These are phyloP conservation scores for Tulasnella sp. DNA, from an alignment of 768 basidiomycete genomes.

Conservation along the genomic window DNA sequence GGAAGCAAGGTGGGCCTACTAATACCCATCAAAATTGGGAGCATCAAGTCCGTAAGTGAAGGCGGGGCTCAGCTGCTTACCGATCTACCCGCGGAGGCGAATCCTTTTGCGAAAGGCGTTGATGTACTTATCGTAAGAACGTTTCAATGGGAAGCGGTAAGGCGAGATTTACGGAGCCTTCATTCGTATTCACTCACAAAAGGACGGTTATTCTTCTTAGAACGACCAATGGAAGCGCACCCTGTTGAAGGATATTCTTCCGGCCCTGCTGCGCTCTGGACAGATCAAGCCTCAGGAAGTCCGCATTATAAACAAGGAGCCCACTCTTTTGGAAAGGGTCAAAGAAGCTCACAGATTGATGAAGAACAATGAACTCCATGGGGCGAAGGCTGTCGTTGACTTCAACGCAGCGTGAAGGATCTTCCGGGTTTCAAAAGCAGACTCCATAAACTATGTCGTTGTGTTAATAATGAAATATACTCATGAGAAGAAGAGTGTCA, in stretches of 20 bases:
- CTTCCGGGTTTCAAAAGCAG: too few species aligned
- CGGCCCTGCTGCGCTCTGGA: neutral
- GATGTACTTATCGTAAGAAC: neutral
- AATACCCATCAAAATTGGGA: conserved; percentile 44
- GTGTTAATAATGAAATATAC: too few species aligned
- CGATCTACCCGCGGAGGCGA: neutral
- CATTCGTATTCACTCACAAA: neutral
- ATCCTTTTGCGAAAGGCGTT: conserved; percentile 17
- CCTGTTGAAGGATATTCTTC: conserved; percentile 18
- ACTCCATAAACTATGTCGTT: too few species aligned
- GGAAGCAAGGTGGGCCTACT: conserved; percentile 46
- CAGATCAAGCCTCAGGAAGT: conserved; percentile 17
- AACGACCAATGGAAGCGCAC: neutral
- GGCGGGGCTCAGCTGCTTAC: conserved; percentile 1
- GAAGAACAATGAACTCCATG: conserved; percentile 1
- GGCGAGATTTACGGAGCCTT: neutral
- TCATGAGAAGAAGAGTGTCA: too few species aligned
- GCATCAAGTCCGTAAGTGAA: conserved; percentile 38
- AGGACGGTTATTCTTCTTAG: neutral
- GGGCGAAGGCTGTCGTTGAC: conserved; percentile 15
- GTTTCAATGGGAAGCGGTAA: conserved; percentile 25
- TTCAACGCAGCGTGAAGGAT: neutral
- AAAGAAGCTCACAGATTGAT: conserved; percentile 15
- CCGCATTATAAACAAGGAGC: neutral
- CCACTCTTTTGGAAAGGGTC: neutral